These are phyloP conservation scores for Emergomyces orientalis DNA, from an alignment of 2,329 filamentous ascomycete species.

Conservation along the genomic window DNA sequence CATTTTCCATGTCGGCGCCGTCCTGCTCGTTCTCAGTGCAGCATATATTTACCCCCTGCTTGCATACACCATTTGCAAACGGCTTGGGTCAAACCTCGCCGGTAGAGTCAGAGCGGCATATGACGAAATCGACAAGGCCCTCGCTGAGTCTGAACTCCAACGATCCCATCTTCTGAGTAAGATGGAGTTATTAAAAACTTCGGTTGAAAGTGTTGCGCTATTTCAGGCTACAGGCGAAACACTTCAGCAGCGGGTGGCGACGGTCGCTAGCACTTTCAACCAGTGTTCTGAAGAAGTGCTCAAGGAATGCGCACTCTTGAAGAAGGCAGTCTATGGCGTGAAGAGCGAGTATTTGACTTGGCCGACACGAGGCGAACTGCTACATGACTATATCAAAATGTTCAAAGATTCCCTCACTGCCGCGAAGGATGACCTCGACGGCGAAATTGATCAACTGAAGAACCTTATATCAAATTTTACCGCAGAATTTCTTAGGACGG, in stretches of 20 bases:
- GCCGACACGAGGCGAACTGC: background rate
- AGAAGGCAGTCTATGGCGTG: background rate
- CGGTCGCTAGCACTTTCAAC: background rate
- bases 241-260: background rate
- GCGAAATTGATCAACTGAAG: background rate
- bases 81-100: background rate
- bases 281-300: background rate
- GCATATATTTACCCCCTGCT: background rate
- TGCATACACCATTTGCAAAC: slow-evolving; percentile 2
- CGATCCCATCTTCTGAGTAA: background rate
- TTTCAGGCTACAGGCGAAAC: background rate
- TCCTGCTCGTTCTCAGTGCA: slow-evolving; percentile 6
- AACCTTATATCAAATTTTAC: background rate
- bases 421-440: slow-evolving; percentile 1
- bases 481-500: background rate
- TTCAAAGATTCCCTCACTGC: slow-evolving; percentile 5
- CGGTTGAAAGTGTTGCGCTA: background rate
- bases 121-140: background rate
- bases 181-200: background rate
- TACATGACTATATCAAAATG: background rate
- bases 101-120: background rate
- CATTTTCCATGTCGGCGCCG: background rate
- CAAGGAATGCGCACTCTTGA: background rate
- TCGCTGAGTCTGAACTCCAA: slow-evolving; percentile 1
- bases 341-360: background rate